Base-by-base conservation (phyloP, 2,329 filamentous ascomycete species). In the Apiospora saccharicola region DNA sequence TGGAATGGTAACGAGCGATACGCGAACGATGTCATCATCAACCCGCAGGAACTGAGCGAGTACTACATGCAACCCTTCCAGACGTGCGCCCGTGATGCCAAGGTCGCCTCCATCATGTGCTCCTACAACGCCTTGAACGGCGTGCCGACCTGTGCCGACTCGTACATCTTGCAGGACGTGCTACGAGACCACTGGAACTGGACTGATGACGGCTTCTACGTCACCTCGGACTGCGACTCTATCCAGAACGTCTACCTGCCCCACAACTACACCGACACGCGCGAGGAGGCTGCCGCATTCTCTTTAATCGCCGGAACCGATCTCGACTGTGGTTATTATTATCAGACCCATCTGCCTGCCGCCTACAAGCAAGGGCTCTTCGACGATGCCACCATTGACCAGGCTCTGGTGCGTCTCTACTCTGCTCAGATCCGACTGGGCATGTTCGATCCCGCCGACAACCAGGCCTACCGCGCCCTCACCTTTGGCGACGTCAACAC, bases 1-100 rank as follows among this genome's bases (percentile, higher is more conserved):
- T 87, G 85, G 81, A 73, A 78, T 13, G 80, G 80, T 19, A 80
- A 83, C 47, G 80, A 82, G 24, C 83, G 87, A 5, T 84, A 87
- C 77, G 85, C 85, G 43, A 91, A 89, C 73, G 85, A 92, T 77
- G 86, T 90, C 13, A 80, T 85, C 14, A 87, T 91, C 73, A 84
- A 83, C 22, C 81, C 84, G 22, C 91, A 92, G 75, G 91, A 93
- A 73, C 81, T 93, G 8, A 85, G 86, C 0, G 91, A 93, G 76
- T 93, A 92, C 80, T 93, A 91, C 76, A 85, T 91, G 73, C 90
- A 89, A 1, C 86, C 90, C 0, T 93, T 93, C 82, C 83, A 91
- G 76, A 86, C 85, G 78, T 92, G 91, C 79, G 88, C 86, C 47
- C 83, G 86, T 30, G 87, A 90, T 76, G 85, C 86, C 14, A 84